Conservation (phyloP, 371 early-diverging fungal species). For the Rhizopus sp. region DNA sequence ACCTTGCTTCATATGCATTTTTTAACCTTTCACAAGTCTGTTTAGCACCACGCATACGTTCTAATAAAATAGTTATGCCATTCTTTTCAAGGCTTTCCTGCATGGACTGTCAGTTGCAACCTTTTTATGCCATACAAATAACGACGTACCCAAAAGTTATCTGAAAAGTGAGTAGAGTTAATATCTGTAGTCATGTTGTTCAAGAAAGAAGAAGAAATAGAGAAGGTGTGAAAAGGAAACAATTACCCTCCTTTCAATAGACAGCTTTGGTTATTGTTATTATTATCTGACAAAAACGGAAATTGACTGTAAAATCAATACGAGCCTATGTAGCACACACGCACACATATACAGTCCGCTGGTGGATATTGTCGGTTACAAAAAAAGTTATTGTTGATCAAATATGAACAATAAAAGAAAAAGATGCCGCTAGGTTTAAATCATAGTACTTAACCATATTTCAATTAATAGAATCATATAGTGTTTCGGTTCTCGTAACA, state of each 20-base stretch:
- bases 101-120: background rate
- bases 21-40: conserved; percentile 29
- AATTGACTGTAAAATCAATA: too few relatives aligned
- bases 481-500: conserved; percentile 13
- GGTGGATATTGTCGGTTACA: too few relatives aligned
- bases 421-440: too few relatives aligned
- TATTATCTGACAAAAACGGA: too few relatives aligned
- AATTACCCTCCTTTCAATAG: background rate
- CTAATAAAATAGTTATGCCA: conserved; percentile 24
- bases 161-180: background rate
- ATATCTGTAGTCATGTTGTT: background rate
- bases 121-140: background rate
- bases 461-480: background rate
- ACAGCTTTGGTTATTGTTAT: background rate
- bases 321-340: too few relatives aligned
- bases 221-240: background rate
- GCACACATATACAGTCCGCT: background rate
- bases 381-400: too few relatives aligned
- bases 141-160: conserved; percentile 6
- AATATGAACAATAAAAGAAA: too few relatives aligned
- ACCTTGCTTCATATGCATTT: conserved; percentile 32
- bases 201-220: background rate
- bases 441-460: background rate
- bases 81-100: conserved; percentile 30
- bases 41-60: conserved; percentile 33